Base-by-base conservation (phyloP, 805 yeast genomes). In the Saccharomycopsis fermentans region DNA sequence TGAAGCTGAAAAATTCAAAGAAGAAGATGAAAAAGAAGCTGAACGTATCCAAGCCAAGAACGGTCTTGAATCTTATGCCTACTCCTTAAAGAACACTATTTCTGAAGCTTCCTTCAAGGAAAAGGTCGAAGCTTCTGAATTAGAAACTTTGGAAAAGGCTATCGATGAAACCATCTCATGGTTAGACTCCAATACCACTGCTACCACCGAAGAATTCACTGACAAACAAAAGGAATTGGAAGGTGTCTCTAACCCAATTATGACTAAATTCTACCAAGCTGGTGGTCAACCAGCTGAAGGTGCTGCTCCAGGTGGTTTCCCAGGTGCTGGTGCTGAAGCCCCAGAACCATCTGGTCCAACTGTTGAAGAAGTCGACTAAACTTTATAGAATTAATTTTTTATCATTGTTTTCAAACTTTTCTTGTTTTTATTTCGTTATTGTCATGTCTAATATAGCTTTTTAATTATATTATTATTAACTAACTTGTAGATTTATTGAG, bases 1-100 rank as follows among this genome's bases (percentile, higher is more conserved):
- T 65, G 97, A 92, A 77, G 98, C 97, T 70, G 97, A 92, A 81
- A 91, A 90, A 81, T 91, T 79, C 85, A 90, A 88, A 81, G 96
- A 88, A 67, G 96, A 91, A 76, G 97, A 91, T 76, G 97, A 90
- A 77, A 82, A 84, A 78, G 97, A 91, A 82, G 89, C 96, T 71
- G 74, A 83, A 65, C 90, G 98, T 81, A 84, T 91, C 68, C 89
- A 82, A 71, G 89, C 95, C 75, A 91, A 90, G 90, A 92, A 91
- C 79, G 91, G 86, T 69, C 83, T 92, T 71, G 97, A 91, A 82
- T 89, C 97, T 48, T 92, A 90, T 76, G 87, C 97, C 66, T 91
- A 89, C 84, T 86, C 94, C 57, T 82, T 91, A 74, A 91, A 91
- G 86, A 86, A 84, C 77, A 80, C 95, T 61, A 77, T 87, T 61